Evolutionary conservation across 2,329 filamentous ascomycete species (phyloP).

Genomic region (Aspergillus neoniger): DNA sequence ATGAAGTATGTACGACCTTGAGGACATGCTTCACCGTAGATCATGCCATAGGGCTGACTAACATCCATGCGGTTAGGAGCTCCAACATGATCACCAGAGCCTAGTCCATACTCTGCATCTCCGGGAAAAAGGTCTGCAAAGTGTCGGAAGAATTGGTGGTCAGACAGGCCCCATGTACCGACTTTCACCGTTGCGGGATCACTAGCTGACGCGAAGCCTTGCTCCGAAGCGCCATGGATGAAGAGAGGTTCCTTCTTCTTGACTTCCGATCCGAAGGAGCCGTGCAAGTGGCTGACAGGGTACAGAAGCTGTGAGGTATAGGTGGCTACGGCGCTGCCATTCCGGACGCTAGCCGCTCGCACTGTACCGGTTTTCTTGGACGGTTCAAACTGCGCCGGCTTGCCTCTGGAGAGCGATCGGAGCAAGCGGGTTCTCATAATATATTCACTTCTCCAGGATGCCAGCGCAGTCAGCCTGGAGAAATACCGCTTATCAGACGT

Average conservation of each 20-base stretch:
- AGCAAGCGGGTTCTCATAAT: constrained; percentile 82
- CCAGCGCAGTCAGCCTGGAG: constrained; percentile 74
- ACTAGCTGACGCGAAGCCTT: constrained; percentile 76
- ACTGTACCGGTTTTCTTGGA: constrained; percentile 55
- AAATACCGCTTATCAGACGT: constrained; percentile 77
- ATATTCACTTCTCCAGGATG: constrained; percentile 97
- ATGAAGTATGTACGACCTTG: constrained; percentile 80
- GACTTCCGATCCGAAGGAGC: constrained; percentile 66
- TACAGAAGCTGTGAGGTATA: constrained; percentile 84
- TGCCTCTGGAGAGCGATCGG: constrained; percentile 77
- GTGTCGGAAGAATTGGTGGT: constrained; percentile 73
- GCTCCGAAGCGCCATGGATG: constrained; percentile 78
- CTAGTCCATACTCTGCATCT: constrained; percentile 74
- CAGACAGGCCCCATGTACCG: constrained; percentile 78
- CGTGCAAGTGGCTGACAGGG: constrained; percentile 77
- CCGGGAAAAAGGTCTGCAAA: constrained; percentile 76
- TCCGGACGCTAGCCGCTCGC: constrained; percentile 60
- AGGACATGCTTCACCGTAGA: constrained; percentile 83
- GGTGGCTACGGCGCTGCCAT: constrained; percentile 72
- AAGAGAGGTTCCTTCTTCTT: constrained; percentile 74
- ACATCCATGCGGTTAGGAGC: constrained; percentile 87
- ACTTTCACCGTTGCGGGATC: constrained; percentile 75
- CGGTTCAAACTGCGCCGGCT: constrained; percentile 61
- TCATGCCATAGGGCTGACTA: constrained; percentile 78
- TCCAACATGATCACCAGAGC: constrained; percentile 72